These are phyloP conservation scores for Aquilaria malaccensis DNA, from an alignment of 345 rosid genomes.

Conservation along the genomic window DNA sequence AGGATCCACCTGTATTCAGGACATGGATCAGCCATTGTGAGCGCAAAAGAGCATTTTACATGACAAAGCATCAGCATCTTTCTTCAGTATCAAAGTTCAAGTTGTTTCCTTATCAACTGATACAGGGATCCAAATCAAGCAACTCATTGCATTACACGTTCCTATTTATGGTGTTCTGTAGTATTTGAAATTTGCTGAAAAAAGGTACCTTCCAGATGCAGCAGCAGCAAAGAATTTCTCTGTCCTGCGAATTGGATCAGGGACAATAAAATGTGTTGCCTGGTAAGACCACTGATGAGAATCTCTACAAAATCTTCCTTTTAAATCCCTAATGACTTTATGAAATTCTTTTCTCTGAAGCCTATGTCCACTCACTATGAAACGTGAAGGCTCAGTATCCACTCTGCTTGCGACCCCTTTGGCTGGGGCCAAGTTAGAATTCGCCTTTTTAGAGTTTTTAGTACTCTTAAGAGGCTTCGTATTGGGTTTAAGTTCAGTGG, in stretches of 20 bases:
- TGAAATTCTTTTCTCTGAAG: conserved; percentile 70
- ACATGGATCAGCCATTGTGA: not conserved
- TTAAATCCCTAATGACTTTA: conserved; percentile 51
- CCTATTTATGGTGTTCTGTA: not conserved
- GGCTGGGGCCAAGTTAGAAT: conserved; percentile 12
- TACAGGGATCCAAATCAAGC: not conserved
- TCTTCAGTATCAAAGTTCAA: not conserved
- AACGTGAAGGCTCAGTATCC: conserved; percentile 38
- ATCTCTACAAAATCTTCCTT: conserved; percentile 74
- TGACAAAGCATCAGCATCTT: not conserved
- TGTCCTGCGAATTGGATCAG: conserved; percentile 75
- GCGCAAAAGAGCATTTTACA: no score
- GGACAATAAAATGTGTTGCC: conserved; percentile 81
- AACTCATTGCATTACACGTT: not conserved
- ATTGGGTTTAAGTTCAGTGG: conserved; percentile 21
- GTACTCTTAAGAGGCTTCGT: conserved; percentile 18
- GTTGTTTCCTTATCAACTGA: no score
- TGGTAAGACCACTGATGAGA: conserved; percentile 98
- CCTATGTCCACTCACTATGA: conserved; percentile 68
- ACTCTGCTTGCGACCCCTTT: conserved; percentile 17
- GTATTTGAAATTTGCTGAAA: conserved; percentile 6
- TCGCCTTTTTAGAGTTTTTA: conserved; percentile 19
- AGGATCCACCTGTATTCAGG: conserved; percentile 84
- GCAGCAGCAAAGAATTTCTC: conserved; percentile 70
- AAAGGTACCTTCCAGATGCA: conserved; percentile 46